Conservation (phyloP, 352 stramenopile genomes). For the Blastocystis sp. region DNA sequence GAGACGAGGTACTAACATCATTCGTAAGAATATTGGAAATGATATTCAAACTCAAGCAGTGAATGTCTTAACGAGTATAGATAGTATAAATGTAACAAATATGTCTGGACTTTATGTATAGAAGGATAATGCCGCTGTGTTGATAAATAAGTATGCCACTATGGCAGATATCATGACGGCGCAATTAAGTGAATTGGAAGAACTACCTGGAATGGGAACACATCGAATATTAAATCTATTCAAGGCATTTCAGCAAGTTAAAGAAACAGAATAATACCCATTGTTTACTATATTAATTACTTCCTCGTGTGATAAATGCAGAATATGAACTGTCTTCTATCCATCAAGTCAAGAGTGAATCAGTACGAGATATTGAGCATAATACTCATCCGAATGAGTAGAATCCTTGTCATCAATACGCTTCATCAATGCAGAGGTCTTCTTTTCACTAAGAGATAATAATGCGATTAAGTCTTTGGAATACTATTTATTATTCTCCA, state of each 20-base stretch:
- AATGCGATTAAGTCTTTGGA: neutral
- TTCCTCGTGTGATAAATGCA: constrained; percentile 7
- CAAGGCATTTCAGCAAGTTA: constrained; percentile 32
- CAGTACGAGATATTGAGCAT: constrained; percentile 41
- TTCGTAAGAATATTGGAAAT: constrained; percentile 2
- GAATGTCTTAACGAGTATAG: constrained; percentile 30
- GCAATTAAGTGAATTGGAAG: neutral
- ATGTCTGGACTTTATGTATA: neutral
- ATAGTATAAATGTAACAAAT: constrained; percentile 25
- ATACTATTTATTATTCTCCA: neutral
- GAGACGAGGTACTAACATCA: constrained; percentile 42
- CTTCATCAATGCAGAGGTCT: constrained; percentile 15
- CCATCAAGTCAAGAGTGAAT: neutral
- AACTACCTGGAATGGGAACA: constrained; percentile 51
- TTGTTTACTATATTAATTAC: constrained; percentile 41
- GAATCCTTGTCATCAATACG: neutral
- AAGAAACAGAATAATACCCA: neutral
- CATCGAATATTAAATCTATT: constrained; percentile 37
- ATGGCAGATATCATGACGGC: constrained; percentile 61
- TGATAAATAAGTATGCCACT: constrained; percentile 10
- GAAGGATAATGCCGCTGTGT: constrained; percentile 4
- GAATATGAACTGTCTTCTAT: constrained; percentile 40
- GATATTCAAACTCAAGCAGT: constrained; percentile 24
- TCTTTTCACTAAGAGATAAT: constrained; percentile 5
- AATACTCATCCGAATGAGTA: neutral